Conservation (phyloP, 2,329 filamentous ascomycete species). For the Colletotrichum eleusines region DNA sequence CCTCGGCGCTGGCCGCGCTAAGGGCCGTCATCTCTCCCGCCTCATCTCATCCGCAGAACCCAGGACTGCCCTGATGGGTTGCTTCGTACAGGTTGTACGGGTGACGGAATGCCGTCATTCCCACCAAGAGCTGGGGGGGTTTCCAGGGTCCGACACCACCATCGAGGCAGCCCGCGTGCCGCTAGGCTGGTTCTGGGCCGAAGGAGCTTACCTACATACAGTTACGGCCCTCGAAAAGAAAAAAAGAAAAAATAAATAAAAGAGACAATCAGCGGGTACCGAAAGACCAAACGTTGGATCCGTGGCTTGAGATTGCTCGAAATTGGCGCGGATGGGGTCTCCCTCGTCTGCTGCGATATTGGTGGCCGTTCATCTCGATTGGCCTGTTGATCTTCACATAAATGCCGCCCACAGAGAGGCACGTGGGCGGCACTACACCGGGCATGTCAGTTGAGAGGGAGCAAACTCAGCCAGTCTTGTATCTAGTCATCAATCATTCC, state of each 20-base stretch:
- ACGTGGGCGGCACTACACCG: too few relatives aligned
- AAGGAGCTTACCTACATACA: not conserved
- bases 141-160: slow-evolving; percentile 9
- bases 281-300: slow-evolving; percentile 22
- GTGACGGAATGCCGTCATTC: slow-evolving; percentile 38
- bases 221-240: not conserved
- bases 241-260: not conserved
- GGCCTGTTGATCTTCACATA: slow-evolving; percentile 38
- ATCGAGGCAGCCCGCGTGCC: slow-evolving; percentile 6
- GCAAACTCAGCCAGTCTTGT: not conserved
- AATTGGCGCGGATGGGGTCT: slow-evolving; percentile 26
- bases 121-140: slow-evolving; percentile 3
- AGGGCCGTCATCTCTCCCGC: not conserved
- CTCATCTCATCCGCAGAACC: not conserved
- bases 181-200: slow-evolving; percentile 16
- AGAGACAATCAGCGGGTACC: slow-evolving; percentile 15
- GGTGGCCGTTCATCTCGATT: slow-evolving; percentile 34
- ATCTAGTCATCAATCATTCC: too few relatives aligned
- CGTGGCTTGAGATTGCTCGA: slow-evolving; percentile 36
- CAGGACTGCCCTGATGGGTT: not conserved
- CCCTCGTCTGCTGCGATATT: slow-evolving; percentile 29
- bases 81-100: not conserved
- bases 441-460: too few relatives aligned
- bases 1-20: not conserved
- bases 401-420: too few relatives aligned